phyloP scores from a whole-genome alignment of 306 rosid species.

The Hippophae gyantsensis region DNA sequence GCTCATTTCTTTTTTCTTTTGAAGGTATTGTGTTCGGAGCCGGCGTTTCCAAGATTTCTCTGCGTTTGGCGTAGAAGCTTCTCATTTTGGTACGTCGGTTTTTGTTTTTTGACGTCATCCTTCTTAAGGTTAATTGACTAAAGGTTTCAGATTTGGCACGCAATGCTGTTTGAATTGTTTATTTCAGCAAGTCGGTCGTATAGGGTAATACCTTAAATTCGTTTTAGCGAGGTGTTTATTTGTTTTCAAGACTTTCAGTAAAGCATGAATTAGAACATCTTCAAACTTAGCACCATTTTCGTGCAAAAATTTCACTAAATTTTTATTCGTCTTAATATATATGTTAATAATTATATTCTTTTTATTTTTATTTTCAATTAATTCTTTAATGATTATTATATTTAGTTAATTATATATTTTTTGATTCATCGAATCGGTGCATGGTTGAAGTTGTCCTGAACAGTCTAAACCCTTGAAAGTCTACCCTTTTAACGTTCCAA shows the following conservation, averaged over 20 bases:
- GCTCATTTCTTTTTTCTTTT: constrained; percentile 1
- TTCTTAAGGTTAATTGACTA: background rate
- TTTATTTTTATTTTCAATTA: too few species aligned
- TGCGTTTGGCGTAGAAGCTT: constrained; percentile 3
- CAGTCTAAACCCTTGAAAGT: too few species aligned
- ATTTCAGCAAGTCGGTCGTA: constrained; percentile 4
- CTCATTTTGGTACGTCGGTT: constrained; percentile 15
- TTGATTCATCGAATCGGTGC: too few species aligned
- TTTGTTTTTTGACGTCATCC: background rate
- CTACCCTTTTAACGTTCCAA: too few species aligned
- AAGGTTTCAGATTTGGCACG: background rate
- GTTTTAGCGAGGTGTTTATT: background rate
- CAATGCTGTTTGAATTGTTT: background rate
- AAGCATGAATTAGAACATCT: too few species aligned
- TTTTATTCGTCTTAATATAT: too few species aligned
- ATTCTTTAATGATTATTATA: too few species aligned
- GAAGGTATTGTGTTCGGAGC: constrained; percentile 8
- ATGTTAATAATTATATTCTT: too few species aligned
- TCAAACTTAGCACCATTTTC: too few species aligned
- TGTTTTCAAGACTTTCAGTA: background rate
- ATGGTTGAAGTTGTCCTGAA: too few species aligned
- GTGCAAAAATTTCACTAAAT: too few species aligned
- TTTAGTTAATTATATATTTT: too few species aligned
- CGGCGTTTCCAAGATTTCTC: constrained; percentile 12
- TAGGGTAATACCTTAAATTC: background rate